Conservation (phyloP, 176 grass and related monocot genomes). For the Avena insularis region DNA sequence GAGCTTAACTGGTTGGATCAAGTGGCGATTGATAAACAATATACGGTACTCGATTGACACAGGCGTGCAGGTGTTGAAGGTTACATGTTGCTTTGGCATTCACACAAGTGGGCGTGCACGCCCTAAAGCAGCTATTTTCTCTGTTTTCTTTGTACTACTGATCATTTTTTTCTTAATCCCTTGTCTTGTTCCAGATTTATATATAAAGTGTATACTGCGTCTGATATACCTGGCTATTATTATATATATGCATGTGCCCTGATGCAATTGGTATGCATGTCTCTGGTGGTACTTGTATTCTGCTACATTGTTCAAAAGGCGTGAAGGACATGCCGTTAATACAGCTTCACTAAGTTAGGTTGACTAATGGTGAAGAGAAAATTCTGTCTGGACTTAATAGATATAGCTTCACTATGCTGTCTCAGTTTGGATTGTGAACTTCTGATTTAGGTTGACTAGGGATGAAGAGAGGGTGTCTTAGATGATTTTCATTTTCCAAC, state of each 20-base stretch:
- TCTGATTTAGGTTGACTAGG: no score
- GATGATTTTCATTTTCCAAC: no score
- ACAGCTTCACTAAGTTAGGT: neutral
- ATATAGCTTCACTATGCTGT: neutral
- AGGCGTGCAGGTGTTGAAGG: constrained; percentile 9
- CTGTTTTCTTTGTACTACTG: constrained; percentile 40
- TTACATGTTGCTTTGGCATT: constrained; percentile 33
- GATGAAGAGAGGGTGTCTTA: no score
- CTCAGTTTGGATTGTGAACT: neutral
- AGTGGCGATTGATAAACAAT: constrained; percentile 6
- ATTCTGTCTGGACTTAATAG: neutral
- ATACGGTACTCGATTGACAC: constrained; percentile 27
- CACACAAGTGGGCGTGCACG: constrained; percentile 36
- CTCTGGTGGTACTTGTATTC: neutral
- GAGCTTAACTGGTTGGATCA: constrained; percentile 39
- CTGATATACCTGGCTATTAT: neutral
- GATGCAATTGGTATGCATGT: neutral
- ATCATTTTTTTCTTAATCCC: neutral
- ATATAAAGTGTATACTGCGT: constrained; percentile 38
- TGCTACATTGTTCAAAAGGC: neutral
- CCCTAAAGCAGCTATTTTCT: constrained; percentile 43
- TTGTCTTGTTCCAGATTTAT: constrained; percentile 33
- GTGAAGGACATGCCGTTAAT: neutral
- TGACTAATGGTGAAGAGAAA: neutral
- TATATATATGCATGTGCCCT: neutral